Percentiles rank a stretch among this genome's conserved stretches.
These are phyloP conservation scores for Remersonia thermophila DNA, from an alignment of 2,329 filamentous ascomycete species.

Conservation along the genomic window DNA sequence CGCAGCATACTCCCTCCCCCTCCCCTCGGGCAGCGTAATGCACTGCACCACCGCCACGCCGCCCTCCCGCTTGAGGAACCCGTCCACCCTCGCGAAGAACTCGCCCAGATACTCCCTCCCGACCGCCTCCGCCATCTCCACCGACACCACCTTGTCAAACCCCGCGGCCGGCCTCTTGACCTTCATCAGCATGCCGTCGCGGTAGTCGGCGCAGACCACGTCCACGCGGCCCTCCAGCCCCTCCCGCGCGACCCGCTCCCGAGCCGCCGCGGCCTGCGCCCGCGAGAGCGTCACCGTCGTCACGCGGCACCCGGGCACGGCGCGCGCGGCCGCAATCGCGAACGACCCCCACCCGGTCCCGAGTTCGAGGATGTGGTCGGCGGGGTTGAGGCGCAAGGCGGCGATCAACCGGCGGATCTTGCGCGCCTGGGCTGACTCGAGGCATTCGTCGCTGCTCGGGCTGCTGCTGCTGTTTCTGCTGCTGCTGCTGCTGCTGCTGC, in stretches of 20 bases:
- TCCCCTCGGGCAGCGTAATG: slow-evolving; percentile 62
- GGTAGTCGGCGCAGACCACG: slow-evolving; percentile 58
- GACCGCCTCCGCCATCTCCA: slow-evolving; percentile 69
- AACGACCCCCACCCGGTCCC: slow-evolving; percentile 67
- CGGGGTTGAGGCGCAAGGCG: slow-evolving; percentile 48
- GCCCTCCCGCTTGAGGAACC: slow-evolving; percentile 50
- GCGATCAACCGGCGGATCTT: slow-evolving; percentile 56
- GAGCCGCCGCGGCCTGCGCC: slow-evolving; percentile 57
- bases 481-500: too few species aligned
- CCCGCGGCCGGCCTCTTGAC: slow-evolving; percentile 38
- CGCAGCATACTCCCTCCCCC: slow-evolving; percentile 53
- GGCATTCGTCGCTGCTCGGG: slow-evolving; percentile 40
- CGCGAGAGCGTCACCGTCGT: slow-evolving; percentile 56
- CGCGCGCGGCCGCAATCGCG: slow-evolving; percentile 54
- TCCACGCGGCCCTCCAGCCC: slow-evolving; percentile 48
- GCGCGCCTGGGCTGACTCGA: slow-evolving; percentile 54
- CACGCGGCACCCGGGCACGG: slow-evolving; percentile 50
- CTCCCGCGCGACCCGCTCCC: slow-evolving; percentile 48
- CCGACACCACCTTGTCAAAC: slow-evolving; percentile 62
- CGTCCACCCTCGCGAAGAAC: slow-evolving; percentile 54
- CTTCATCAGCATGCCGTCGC: slow-evolving; percentile 36
- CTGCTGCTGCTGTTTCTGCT: too few species aligned
- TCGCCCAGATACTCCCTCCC: slow-evolving; percentile 53
- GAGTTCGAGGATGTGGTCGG: slow-evolving; percentile 62
- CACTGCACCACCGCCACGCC: slow-evolving; percentile 63